phyloP scores from a whole-genome alignment of 129 eudicot genomes.

The Artemisia tridentata region DNA sequence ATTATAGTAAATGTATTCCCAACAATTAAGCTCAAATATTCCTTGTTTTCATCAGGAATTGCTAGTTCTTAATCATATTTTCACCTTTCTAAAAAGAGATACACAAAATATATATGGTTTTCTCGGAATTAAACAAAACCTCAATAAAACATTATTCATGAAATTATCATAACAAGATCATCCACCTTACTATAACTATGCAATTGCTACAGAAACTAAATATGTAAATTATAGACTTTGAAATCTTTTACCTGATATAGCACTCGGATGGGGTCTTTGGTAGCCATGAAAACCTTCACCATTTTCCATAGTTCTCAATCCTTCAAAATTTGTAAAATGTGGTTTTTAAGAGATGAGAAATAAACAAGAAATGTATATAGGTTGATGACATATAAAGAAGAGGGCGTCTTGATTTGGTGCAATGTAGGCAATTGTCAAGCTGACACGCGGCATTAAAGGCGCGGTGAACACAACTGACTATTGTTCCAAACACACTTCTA shows the following conservation, averaged over 20 bases:
- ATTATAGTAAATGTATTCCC: too few species aligned
- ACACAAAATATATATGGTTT: neutral
- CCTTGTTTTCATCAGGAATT: too few species aligned
- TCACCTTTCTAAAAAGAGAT: too few species aligned
- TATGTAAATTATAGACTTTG: neutral
- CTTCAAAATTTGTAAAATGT: slow-evolving; percentile 5
- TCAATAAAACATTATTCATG: neutral
- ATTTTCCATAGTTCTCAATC: slow-evolving; percentile 34
- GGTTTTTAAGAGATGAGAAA: neutral
- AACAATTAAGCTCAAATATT: too few species aligned
- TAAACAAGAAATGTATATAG: neutral
- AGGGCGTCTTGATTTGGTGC: slow-evolving; percentile 17
- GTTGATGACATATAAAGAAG: slow-evolving; percentile 27
- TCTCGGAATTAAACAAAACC: neutral
- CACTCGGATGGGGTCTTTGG: slow-evolving; percentile 31
- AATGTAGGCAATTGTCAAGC: slow-evolving; percentile 26
- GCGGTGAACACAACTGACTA: slow-evolving; percentile 29
- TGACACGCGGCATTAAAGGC: slow-evolving; percentile 25
- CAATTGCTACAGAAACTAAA: neutral
- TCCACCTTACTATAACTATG: neutral
- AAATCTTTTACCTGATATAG: slow-evolving; percentile 30
- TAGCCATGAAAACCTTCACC: slow-evolving; percentile 65
- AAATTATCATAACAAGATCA: neutral
- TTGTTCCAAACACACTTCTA: slow-evolving; percentile 1
- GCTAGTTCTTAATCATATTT: too few species aligned